Evolutionary conservation across 306 rosid species (phyloP).

Genomic region (Acacia acuminata): DNA sequence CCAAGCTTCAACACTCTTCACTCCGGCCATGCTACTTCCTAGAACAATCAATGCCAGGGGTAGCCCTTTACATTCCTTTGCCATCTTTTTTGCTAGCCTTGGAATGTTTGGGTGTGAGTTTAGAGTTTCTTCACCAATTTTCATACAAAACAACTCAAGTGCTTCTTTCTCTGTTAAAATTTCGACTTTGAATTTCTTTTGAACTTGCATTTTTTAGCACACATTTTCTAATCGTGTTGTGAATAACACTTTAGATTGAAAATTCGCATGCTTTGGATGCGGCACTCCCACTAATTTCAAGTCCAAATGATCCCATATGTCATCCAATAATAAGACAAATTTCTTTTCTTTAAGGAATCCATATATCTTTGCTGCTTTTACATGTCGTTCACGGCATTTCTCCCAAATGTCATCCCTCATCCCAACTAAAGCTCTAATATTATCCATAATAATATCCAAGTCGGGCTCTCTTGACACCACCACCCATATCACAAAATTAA

Average conservation of each 20-base stretch:
- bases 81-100: not conserved
- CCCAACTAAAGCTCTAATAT: not conserved
- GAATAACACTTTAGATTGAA: constrained; percentile 27
- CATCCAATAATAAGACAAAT: constrained; percentile 38
- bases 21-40: constrained; percentile 1
- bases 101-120: not conserved
- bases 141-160: constrained; percentile 12
- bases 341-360: not conserved
- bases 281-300: constrained; percentile 29
- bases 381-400: not conserved
- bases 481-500: constrained; percentile 24
- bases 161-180: constrained; percentile 19
- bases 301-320: constrained; percentile 34
- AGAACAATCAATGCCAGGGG: not conserved
- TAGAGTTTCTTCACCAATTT: constrained; percentile 14
- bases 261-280: not conserved
- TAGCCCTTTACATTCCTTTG: not conserved
- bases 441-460: not conserved
- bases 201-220: constrained; percentile 34
- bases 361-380: not conserved
- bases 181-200: not conserved
- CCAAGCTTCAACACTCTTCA: not conserved
- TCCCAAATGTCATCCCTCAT: not conserved
- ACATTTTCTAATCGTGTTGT: constrained; percentile 33
- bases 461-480: constrained; percentile 12